Conservation (phyloP, 371 early-diverging fungal species). For the Dichotomocladium elegans region DNA sequence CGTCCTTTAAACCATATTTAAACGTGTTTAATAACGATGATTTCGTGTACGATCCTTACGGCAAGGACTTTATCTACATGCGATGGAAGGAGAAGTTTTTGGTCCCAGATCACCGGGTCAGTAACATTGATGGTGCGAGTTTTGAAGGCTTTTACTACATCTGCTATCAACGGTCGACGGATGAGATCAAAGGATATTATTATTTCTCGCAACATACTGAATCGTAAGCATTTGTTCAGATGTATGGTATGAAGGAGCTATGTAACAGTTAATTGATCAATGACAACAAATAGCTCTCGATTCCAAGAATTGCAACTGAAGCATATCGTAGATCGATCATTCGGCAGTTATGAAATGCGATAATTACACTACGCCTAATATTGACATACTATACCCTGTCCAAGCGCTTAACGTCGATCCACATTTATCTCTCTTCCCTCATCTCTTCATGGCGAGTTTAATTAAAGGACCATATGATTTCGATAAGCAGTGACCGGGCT, state of each 20-base stretch:
- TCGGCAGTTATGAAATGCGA: constrained; percentile 64
- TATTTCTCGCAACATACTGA: constrained; percentile 76
- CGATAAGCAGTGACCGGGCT: no score
- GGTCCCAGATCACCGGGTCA: constrained; percentile 91
- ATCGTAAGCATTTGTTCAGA: constrained; percentile 43
- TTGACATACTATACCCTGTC: background rate
- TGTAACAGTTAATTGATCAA: background rate
- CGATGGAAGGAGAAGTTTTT: constrained; percentile 97
- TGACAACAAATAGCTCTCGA: constrained; percentile 17
- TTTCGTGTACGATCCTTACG: constrained; percentile 65
- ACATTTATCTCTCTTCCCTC: no score
- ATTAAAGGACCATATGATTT: no score
- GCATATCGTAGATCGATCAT: constrained; percentile 56
- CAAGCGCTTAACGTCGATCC: no score
- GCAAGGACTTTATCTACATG: constrained; percentile 86
- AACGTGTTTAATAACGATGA: constrained; percentile 67
- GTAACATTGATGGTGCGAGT: constrained; percentile 83
- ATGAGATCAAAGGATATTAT: constrained; percentile 86
- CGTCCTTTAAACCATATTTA: constrained; percentile 60
- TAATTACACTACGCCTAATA: no score
- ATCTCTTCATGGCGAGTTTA: no score
- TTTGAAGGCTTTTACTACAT: constrained; percentile 97
- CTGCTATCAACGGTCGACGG: constrained; percentile 75
- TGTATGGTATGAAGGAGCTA: background rate
- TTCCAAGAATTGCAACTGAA: constrained; percentile 77